Conservation (phyloP, 257 asterid genomes). For the Solanum acaule region DNA sequence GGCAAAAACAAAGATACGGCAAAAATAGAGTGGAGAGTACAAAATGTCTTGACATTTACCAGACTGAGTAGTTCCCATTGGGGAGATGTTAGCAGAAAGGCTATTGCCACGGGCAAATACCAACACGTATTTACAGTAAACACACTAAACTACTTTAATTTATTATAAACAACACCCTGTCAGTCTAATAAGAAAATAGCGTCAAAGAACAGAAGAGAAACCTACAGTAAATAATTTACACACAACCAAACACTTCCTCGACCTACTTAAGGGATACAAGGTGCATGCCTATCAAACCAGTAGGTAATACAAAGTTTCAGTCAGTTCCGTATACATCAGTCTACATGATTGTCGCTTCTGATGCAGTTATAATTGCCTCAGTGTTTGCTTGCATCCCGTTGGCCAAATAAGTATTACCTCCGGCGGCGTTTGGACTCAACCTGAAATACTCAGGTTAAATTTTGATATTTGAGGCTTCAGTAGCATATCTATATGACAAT, state of each 20-base stretch:
- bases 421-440: constrained; percentile 77
- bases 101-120: not conserved
- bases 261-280: constrained; percentile 14
- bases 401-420: constrained; percentile 22
- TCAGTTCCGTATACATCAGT: constrained; percentile 10
- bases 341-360: constrained; percentile 3
- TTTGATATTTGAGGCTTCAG: not conserved
- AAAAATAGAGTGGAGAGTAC: not conserved
- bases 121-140: not conserved
- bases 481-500: not conserved
- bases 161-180: not conserved
- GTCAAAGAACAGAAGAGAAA: not conserved
- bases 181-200: not conserved
- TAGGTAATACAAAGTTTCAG: constrained; percentile 12
- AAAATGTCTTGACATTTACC: not conserved
- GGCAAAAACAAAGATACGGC: not conserved
- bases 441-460: constrained; percentile 22
- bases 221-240: constrained; percentile 37
- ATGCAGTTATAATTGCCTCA: constrained; percentile 14
- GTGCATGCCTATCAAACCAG: constrained; percentile 26
- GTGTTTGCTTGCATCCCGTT: constrained; percentile 22
- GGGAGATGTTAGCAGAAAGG: not conserved
- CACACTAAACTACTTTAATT: not conserved
- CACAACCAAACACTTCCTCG: constrained; percentile 34
- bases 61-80: not conserved